A percentile compares a stretch with the other conserved stretches of the same genome.
phyloP scores from a whole-genome alignment of 2,329 filamentous ascomycete species.

The Aspergillus sp. region DNA sequence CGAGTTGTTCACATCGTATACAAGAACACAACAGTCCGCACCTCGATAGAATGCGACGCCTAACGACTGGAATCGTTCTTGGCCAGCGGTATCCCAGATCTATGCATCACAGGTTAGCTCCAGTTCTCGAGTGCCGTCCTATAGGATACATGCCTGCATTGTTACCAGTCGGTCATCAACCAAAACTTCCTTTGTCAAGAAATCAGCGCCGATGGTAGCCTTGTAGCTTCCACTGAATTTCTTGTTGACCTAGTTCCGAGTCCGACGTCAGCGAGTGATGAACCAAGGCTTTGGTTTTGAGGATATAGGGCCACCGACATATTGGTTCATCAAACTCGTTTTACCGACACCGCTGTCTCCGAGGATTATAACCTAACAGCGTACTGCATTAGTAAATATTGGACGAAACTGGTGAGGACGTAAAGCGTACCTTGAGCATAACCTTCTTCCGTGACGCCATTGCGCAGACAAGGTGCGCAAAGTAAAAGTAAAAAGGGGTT shows the following conservation, averaged over 20 bases:
- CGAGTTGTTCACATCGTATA: constrained; percentile 98
- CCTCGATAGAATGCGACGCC: constrained; percentile 97
- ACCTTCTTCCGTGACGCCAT: constrained; percentile 90
- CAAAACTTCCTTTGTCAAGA: constrained; percentile 94
- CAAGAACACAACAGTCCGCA: constrained; percentile 95
- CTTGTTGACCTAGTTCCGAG: constrained; percentile 81
- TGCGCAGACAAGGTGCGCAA: constrained; percentile 4
- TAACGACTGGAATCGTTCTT: constrained; percentile 95
- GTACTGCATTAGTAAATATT: constrained; percentile 5
- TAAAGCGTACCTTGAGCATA: constrained; percentile 70
- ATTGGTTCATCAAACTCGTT: constrained; percentile 99
- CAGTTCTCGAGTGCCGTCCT: not conserved
- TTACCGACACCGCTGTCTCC: constrained; percentile 99
- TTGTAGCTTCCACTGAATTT: constrained; percentile 99
- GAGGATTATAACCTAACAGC: constrained; percentile 86
- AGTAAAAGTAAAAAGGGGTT: not conserved
- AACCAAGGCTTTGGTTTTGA: not conserved
- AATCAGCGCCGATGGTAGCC: constrained; percentile 97
- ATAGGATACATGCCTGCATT: constrained; percentile 72
- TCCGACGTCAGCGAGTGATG: constrained; percentile 14
- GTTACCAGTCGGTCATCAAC: constrained; percentile 97
- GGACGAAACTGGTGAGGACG: not conserved
- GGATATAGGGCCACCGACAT: constrained; percentile 63
- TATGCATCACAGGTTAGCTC: constrained; percentile 38
- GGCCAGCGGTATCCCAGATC: constrained; percentile 97